A percentile compares a stretch with the other conserved stretches of the same genome.
Evolutionary conservation across 768 basidiomycete genomes (phyloP).

Genomic region (Suillus clintonianus): DNA sequence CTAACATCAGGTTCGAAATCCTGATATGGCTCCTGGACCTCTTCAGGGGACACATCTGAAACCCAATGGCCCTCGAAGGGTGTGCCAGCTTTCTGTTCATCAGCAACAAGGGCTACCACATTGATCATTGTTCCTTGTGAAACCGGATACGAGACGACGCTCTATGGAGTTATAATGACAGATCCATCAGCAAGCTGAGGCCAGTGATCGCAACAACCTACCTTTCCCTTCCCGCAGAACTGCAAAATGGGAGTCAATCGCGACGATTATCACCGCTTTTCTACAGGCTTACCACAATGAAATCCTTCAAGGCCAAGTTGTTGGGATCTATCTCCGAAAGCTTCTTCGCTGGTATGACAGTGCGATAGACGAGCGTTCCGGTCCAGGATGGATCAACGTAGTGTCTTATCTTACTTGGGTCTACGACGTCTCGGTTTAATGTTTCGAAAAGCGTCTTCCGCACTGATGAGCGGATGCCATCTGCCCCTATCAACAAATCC

Average conservation of each 20-base stretch:
- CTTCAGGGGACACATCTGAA: slow-evolving; percentile 29
- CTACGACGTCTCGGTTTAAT: slow-evolving; percentile 10
- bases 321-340: slow-evolving; percentile 35
- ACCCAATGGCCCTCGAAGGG: slow-evolving; percentile 32
- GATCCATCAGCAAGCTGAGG: background rate
- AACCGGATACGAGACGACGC: slow-evolving; percentile 42
- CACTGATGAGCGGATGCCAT: slow-evolving; percentile 43
- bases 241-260: too few relatives aligned
- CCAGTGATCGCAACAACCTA: slow-evolving; percentile 27
- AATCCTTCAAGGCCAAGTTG: slow-evolving; percentile 20
- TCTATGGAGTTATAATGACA: slow-evolving; percentile 26
- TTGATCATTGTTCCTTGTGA: slow-evolving; percentile 39
- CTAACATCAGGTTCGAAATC: slow-evolving; percentile 22
- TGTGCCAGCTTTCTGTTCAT: slow-evolving; percentile 31
- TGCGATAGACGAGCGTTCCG: slow-evolving; percentile 41
- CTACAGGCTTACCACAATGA: slow-evolving; percentile 19
- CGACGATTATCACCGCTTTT: too few relatives aligned
- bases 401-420: slow-evolving; percentile 11
- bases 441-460: slow-evolving; percentile 28
- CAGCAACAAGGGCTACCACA: slow-evolving; percentile 31
- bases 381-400: slow-evolving; percentile 40
- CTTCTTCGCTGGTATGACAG: slow-evolving; percentile 30
- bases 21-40: slow-evolving; percentile 30
- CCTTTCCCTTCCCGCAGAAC: background rate
- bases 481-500: slow-evolving; percentile 45